A percentile compares a stretch with the other conserved stretches of the same genome.
These are phyloP conservation scores for Conticribra weissflogii DNA, from an alignment of 108 stramenopile genomes.

Conservation along the genomic window DNA sequence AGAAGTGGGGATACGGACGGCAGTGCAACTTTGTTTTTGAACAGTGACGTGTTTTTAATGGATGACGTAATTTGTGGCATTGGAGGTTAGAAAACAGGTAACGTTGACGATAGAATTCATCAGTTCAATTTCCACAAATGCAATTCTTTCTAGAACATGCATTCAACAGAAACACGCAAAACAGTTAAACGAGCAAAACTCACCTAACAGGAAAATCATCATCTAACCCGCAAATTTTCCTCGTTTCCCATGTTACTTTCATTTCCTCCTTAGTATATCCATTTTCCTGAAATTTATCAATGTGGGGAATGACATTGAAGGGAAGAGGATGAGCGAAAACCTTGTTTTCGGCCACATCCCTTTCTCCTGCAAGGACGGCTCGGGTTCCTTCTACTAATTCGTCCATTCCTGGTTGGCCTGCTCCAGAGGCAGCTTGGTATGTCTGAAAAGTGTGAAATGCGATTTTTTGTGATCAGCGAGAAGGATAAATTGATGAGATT, in stretches of 20 bases:
- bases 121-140: too few relatives aligned
- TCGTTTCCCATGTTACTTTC: constrained; percentile 98
- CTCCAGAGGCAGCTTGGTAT: constrained; percentile 93
- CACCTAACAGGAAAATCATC: constrained; percentile 82
- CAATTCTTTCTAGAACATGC: neutral
- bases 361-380: constrained; percentile 72
- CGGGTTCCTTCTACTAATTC: constrained; percentile 90
- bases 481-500: neutral
- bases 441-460: constrained; percentile 62
- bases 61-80: too few relatives aligned
- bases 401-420: constrained; percentile 95
- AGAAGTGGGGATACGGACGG: constrained; percentile 97
- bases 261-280: constrained; percentile 99
- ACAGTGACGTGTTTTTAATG: too few relatives aligned
- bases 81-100: too few relatives aligned
- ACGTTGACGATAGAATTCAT: too few relatives aligned
- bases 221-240: constrained; percentile 89
- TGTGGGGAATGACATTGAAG: constrained; percentile 99
- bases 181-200: too few relatives aligned
- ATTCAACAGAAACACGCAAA: neutral
- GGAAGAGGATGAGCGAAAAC: constrained; percentile 97
- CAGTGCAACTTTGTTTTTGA: constrained; percentile 74
- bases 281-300: constrained; percentile 98
- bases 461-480: too few relatives aligned
- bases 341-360: constrained; percentile 67